phyloP scores from a whole-genome alignment of 768 basidiomycete genomes.

The Suillus subluteus region DNA sequence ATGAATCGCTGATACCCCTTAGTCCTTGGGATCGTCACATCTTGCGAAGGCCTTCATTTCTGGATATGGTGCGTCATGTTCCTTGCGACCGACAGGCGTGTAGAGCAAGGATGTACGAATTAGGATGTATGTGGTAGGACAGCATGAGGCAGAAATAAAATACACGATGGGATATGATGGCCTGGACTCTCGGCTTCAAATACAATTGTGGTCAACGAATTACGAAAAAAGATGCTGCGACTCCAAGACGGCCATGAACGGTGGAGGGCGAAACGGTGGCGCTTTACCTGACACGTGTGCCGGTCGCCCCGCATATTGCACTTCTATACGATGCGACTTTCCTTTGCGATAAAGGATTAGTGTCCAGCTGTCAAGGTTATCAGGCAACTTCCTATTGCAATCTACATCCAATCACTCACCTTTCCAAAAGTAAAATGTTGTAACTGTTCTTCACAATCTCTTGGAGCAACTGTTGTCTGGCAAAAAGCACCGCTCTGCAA shows the following conservation, averaged over 20 bases:
- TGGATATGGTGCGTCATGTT: slow-evolving; percentile 21
- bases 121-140: slow-evolving; percentile 23
- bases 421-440: slow-evolving; percentile 69
- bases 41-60: slow-evolving; percentile 7
- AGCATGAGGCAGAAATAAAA: slow-evolving; percentile 37
- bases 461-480: slow-evolving; percentile 64
- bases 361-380: slow-evolving; percentile 55
- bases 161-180: slow-evolving; percentile 25
- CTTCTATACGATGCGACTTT: slow-evolving; percentile 65
- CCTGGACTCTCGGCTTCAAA: slow-evolving; percentile 15
- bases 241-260: slow-evolving; percentile 69
- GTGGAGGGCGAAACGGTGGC: slow-evolving; percentile 53
- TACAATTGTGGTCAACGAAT: slow-evolving; percentile 33
- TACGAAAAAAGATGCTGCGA: slow-evolving; percentile 35
- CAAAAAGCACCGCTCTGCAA: slow-evolving; percentile 58
- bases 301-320: slow-evolving; percentile 70
- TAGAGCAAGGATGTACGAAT: slow-evolving; percentile 20
- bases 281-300: slow-evolving; percentile 57
- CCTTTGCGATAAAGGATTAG: slow-evolving; percentile 66
- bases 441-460: slow-evolving; percentile 58
- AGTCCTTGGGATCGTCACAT: slow-evolving; percentile 29
- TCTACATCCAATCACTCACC: slow-evolving; percentile 42
- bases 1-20: slow-evolving; percentile 10
- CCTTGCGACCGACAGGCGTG: slow-evolving; percentile 25
- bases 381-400: background rate